Evolutionary conservation across 306 rosid species (phyloP).

Genomic region (Inga leiocalycina): DNA sequence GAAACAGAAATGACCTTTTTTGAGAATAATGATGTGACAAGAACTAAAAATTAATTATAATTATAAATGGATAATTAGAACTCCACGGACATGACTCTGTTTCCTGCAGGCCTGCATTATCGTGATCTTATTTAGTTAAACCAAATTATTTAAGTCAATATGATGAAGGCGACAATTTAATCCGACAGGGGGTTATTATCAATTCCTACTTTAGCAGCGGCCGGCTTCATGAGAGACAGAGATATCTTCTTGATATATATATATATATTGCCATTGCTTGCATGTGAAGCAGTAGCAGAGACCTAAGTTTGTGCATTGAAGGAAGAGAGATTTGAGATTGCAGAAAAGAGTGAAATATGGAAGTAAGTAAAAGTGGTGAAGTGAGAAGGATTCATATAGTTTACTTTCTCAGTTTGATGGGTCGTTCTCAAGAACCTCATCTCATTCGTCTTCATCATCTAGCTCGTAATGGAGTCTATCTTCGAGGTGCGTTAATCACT

Average conservation of each 20-base stretch:
- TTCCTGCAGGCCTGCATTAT: slow-evolving; percentile 48
- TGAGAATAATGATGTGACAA: background rate
- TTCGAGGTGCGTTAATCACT: slow-evolving; percentile 53
- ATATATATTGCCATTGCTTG: background rate
- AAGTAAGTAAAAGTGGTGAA: slow-evolving; percentile 55
- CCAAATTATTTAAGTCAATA: background rate
- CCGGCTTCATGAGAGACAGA: slow-evolving; percentile 71
- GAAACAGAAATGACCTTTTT: background rate
- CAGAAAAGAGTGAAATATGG: slow-evolving; percentile 45
- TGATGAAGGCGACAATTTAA: background rate
- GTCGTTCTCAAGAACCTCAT: slow-evolving; percentile 74
- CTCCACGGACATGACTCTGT: slow-evolving; percentile 24
- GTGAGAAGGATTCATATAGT: slow-evolving; percentile 71
- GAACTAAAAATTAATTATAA: background rate
- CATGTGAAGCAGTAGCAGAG: background rate
- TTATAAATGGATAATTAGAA: too few relatives aligned
- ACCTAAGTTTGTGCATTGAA: background rate
- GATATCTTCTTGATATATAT: slow-evolving; percentile 38
- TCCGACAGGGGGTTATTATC: slow-evolving; percentile 25
- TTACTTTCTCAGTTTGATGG: slow-evolving; percentile 66
- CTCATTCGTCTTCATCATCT: slow-evolving; percentile 78
- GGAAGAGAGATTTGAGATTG: background rate
- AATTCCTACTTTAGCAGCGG: slow-evolving; percentile 22
- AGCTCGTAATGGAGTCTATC: slow-evolving; percentile 64
- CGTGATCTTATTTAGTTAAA: background rate